These are phyloP conservation scores for Verticillium tricorpus DNA, from an alignment of 2,329 filamentous ascomycete species.

Conservation along the genomic window DNA sequence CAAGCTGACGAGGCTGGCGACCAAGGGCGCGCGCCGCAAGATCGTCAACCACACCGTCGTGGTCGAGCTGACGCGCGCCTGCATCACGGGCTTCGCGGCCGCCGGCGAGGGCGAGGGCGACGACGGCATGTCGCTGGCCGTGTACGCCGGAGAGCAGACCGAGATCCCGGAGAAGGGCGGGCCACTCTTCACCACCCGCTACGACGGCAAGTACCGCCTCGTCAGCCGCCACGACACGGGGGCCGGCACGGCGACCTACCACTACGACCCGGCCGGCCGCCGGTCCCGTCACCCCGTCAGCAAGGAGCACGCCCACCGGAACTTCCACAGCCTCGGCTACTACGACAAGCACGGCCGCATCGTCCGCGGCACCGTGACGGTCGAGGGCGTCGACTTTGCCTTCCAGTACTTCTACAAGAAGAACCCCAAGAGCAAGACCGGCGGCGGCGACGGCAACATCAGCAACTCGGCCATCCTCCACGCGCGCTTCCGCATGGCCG, in stretches of 20 bases:
- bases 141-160: conserved; percentile 21
- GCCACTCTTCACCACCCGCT: conserved; percentile 19
- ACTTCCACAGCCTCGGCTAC: conserved; percentile 19
- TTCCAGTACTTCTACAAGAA: conserved; percentile 31
- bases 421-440: conserved; percentile 18
- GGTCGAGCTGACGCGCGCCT: conserved; percentile 23
- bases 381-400: conserved; percentile 21
- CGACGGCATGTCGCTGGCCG: conserved; percentile 19
- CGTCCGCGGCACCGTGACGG: conserved; percentile 21
- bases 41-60: conserved; percentile 22
- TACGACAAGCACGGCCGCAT: conserved; percentile 30
- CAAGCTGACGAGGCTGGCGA: conserved; percentile 25
- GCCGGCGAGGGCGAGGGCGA: conserved; percentile 17
- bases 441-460: no score
- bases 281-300: conserved; percentile 18
- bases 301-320: conserved; percentile 18
- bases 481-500: conserved; percentile 21
- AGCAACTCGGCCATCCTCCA: conserved; percentile 24
- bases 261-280: conserved; percentile 14
- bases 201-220: conserved; percentile 23
- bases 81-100: conserved; percentile 25
- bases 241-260: conserved; percentile 18
- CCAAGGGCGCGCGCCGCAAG: conserved; percentile 22
- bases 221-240: conserved; percentile 16
- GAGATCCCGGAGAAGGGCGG: conserved; percentile 14